These are phyloP conservation scores for Chlorencoelia australis DNA, from an alignment of 2,329 filamentous ascomycete species.

Conservation along the genomic window DNA sequence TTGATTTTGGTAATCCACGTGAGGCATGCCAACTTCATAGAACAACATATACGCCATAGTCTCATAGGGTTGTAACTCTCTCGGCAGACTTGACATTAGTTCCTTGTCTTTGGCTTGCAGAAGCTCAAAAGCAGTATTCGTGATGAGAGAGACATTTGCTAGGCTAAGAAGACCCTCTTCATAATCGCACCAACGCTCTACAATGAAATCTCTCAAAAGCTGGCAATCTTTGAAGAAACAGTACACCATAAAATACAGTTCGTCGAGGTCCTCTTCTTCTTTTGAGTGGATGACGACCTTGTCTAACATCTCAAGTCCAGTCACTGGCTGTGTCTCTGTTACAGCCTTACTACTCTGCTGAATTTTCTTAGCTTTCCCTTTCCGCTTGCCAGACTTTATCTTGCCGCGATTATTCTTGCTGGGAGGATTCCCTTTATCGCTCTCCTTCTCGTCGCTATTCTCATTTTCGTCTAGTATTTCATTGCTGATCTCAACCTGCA, in stretches of 20 bases:
- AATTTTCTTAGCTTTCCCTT: too few species aligned
- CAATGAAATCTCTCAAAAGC: slow-evolving; percentile 23
- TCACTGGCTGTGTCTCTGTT: too few species aligned
- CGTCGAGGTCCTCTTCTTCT: slow-evolving; percentile 17
- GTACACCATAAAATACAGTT: slow-evolving; percentile 29
- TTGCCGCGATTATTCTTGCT: too few species aligned
- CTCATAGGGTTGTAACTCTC: slow-evolving; percentile 14
- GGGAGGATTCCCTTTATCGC: too few species aligned
- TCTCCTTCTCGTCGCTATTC: too few species aligned
- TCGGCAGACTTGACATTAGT: slow-evolving; percentile 16
- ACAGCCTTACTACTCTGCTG: too few species aligned
- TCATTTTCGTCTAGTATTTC: too few species aligned
- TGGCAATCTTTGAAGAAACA: slow-evolving; percentile 30
- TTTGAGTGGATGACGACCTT: too few species aligned
- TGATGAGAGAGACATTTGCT: slow-evolving; percentile 23
- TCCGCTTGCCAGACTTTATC: too few species aligned
- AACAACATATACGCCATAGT: slow-evolving; percentile 24
- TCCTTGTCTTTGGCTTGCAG: slow-evolving; percentile 24
- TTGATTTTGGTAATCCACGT: slow-evolving; percentile 23
- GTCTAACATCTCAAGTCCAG: too few species aligned
- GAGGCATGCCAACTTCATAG: slow-evolving; percentile 20
- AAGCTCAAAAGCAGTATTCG: slow-evolving; percentile 27
- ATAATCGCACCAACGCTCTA: slow-evolving; percentile 28
- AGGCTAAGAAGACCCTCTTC: slow-evolving; percentile 19
- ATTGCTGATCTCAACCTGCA: too few species aligned